Conservation (phyloP, 1,139 yeast genomes). For the Sugiyamaella neomexicana region DNA sequence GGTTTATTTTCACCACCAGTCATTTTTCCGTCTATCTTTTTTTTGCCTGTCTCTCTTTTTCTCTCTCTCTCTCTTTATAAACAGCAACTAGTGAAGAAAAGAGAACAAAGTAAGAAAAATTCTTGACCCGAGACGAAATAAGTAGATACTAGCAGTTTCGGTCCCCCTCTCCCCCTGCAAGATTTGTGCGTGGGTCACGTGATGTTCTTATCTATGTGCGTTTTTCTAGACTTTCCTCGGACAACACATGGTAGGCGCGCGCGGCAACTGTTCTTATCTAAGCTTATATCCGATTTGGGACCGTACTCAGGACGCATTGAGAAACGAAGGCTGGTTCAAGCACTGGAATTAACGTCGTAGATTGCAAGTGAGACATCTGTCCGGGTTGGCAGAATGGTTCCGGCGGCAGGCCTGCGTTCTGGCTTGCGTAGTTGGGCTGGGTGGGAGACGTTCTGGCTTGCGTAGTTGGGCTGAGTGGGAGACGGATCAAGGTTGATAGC, state of each 20-base stretch:
- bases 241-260: conserved; percentile 2
- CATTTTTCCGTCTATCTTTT: background rate
- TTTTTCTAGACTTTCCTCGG: conserved; percentile 2
- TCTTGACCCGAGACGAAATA: background rate
- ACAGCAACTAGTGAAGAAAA: background rate
- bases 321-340: background rate
- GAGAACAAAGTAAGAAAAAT: background rate
- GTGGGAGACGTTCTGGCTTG: no score
- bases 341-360: background rate
- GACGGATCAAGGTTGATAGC: no score
- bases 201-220: background rate
- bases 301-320: background rate
- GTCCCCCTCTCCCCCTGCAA: no score
- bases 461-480: no score
- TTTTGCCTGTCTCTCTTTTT: no score
- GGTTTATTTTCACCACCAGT: conserved; percentile 1
- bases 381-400: no score
- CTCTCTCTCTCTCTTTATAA: background rate
- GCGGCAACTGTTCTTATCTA: conserved; percentile 1
- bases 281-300: background rate
- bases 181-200: background rate
- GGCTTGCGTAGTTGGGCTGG: no score
- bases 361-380: background rate
- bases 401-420: no score
- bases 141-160: no score